phyloP scores from a whole-genome alignment of 2,329 filamentous ascomycete species.

The Colletotrichum sp. region DNA sequence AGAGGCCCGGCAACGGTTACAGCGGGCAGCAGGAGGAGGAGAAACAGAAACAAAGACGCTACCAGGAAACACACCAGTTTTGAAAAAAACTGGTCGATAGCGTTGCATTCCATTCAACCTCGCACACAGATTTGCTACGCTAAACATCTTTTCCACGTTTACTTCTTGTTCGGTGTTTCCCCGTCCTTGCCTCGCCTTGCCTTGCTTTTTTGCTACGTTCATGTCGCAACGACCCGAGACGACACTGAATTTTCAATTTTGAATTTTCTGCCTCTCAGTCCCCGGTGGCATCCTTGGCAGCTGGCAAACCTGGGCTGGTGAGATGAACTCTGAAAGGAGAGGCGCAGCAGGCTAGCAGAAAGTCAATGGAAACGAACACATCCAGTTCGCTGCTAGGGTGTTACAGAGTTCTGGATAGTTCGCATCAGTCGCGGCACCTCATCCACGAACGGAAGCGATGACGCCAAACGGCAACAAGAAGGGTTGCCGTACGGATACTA shows the following conservation, averaged over 20 bases:
- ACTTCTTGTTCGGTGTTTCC: background rate
- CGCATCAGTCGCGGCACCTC: constrained; percentile 8
- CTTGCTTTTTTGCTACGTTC: background rate
- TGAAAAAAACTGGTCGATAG: background rate
- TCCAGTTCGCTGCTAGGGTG: constrained; percentile 13
- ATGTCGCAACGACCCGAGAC: background rate
- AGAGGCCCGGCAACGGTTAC: background rate
- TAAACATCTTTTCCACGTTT: background rate
- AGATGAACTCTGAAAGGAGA: constrained; percentile 13
- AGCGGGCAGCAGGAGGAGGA: background rate
- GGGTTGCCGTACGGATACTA: background rate
- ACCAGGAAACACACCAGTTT: background rate
- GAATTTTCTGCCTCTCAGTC: background rate
- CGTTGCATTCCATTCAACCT: constrained; percentile 6
- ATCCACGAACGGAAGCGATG: background rate
- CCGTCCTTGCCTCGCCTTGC: background rate
- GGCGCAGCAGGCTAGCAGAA: constrained; percentile 6
- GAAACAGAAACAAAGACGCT: constrained; percentile 15
- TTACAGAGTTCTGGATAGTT: constrained; percentile 16
- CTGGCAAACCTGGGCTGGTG: background rate
- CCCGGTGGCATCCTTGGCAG: background rate
- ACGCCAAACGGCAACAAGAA: background rate
- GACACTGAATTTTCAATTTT: background rate
- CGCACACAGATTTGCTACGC: background rate
- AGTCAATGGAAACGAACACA: constrained; percentile 17